Evolutionary conservation across 176 grass and related monocot genomes (phyloP).

Genomic region (Cymbopogon citratus): DNA sequence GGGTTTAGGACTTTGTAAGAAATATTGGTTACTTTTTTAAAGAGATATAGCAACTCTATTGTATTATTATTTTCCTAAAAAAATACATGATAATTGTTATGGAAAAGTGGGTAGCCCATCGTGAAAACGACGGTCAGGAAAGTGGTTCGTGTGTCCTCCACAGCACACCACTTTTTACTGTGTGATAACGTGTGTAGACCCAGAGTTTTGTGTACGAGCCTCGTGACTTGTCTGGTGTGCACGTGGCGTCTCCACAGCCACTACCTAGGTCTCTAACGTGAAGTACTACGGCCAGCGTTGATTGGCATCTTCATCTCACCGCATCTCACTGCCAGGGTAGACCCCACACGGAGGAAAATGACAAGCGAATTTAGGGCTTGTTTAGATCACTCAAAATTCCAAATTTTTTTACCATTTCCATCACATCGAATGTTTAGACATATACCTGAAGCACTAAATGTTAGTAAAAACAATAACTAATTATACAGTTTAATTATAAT

Average conservation of each 20-base stretch:
- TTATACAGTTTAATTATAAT: too few species aligned
- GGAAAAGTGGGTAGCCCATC: background rate
- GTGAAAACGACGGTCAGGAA: background rate
- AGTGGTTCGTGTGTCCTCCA: slow-evolving; percentile 20
- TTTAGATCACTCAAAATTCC: too few species aligned
- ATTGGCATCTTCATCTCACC: background rate
- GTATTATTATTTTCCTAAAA: background rate
- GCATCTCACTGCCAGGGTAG: background rate
- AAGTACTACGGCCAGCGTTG: background rate
- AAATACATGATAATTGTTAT: background rate
- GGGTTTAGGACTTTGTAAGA: too few species aligned
- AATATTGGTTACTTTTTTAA: too few species aligned
- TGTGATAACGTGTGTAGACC: slow-evolving; percentile 32
- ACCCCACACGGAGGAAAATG: background rate
- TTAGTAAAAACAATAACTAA: too few species aligned
- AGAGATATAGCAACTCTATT: too few species aligned
- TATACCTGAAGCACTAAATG: too few species aligned
- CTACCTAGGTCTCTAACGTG: background rate
- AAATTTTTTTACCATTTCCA: too few species aligned
- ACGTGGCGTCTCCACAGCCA: slow-evolving; percentile 34
- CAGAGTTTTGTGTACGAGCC: slow-evolving; percentile 14
- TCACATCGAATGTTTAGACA: too few species aligned
- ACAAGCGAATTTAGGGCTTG: background rate
- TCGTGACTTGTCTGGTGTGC: slow-evolving; percentile 29
- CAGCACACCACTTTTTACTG: slow-evolving; percentile 5